A percentile compares a stretch with the other conserved stretches of the same genome.
These are phyloP conservation scores for Microbotryum silenes-acaulis DNA, from an alignment of 1,284 basidiomycete species.

Conservation along the genomic window DNA sequence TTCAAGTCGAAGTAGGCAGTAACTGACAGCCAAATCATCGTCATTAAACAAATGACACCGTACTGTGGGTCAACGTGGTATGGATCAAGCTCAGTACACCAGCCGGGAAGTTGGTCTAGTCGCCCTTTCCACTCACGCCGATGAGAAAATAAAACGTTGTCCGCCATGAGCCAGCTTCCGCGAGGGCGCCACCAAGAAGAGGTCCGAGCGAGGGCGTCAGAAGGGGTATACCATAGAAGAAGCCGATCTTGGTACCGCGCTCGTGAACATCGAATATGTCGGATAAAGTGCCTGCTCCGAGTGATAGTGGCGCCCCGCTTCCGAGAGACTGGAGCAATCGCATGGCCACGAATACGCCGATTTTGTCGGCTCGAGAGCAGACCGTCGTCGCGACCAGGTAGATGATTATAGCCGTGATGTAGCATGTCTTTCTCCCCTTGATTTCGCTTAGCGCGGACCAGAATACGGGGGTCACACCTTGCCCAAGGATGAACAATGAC, in stretches of 20 bases:
- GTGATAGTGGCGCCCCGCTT: constrained; percentile 54
- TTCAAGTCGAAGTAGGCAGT: no score
- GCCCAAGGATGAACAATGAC: constrained; percentile 69
- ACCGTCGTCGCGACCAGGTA: constrained; percentile 28
- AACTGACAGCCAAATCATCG: constrained; percentile 14
- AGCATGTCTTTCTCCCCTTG: constrained; percentile 57
- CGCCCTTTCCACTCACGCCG: constrained; percentile 52
- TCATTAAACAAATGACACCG: constrained; percentile 17
- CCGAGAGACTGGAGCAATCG: constrained; percentile 53
- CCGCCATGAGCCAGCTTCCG: constrained; percentile 59
- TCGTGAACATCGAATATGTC: constrained; percentile 46
- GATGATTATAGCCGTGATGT: constrained; percentile 34
- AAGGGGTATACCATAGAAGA: constrained; percentile 60
- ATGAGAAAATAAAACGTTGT: constrained; percentile 72
- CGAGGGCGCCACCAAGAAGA: constrained; percentile 57
- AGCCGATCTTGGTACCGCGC: constrained; percentile 68
- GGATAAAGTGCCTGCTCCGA: constrained; percentile 72
- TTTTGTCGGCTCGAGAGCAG: constrained; percentile 41
- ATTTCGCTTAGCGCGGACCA: constrained; percentile 71
- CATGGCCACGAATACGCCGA: constrained; percentile 63
- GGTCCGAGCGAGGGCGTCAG: constrained; percentile 58
- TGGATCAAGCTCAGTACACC: neutral
- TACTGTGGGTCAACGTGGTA: constrained; percentile 7
- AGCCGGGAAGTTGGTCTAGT: neutral
- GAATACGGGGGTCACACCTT: constrained; percentile 58